Base-by-base conservation (phyloP, 2,329 filamentous ascomycete genomes). In the Neospermospora avenae region DNA sequence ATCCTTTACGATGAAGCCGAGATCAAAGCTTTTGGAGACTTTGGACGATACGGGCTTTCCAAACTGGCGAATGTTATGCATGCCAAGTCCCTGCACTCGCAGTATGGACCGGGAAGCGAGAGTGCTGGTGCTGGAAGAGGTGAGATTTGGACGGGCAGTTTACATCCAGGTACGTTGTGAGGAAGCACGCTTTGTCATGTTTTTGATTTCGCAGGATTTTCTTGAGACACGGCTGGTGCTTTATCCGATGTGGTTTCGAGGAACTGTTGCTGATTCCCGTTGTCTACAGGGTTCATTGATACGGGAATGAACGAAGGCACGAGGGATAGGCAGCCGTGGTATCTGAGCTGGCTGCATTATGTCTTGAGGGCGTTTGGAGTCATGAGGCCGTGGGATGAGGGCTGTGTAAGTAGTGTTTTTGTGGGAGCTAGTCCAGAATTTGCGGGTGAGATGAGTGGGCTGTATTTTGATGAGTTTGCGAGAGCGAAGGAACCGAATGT, bases 41-140 rank as follows among this genome's bases (percentile, higher is more conserved):
- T 45, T 10, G 44, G 52, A 10, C 59, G 60, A 10, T 67, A 67
- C 51, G 65, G 65, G 3, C 48, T 59, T 13, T 61, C 57, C 13
- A 67, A 67, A 42, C 59, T 66, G 8, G 66, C 60, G 1, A 67
- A 68, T 34, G 56, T 66, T 4, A 55, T 68, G 11, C 60, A 65
- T 37, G 55, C 63, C 14, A 61, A 63, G 25, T 56, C 46, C 13
- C 35, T 68, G 6, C 53, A 68, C 48, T 45, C 54, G 24, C 20
- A 48, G 16, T 68, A 65, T 37, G 65, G 63, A 14, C 61, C 65
- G 3, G 54, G 45, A 16, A 63, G 58, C 28, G 25, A n/a, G 25
- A 60, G 28, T 45, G 39, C 60, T 3, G 59, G 51, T 18, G 48
- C 46, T 20, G 58, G 60, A 4, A 51, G 61, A 14, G 65, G 64